Percentiles rank a stretch among this genome's conserved stretches.
phyloP scores from a whole-genome alignment of 2,329 filamentous ascomycete species.

The Aspergillus sp. region DNA sequence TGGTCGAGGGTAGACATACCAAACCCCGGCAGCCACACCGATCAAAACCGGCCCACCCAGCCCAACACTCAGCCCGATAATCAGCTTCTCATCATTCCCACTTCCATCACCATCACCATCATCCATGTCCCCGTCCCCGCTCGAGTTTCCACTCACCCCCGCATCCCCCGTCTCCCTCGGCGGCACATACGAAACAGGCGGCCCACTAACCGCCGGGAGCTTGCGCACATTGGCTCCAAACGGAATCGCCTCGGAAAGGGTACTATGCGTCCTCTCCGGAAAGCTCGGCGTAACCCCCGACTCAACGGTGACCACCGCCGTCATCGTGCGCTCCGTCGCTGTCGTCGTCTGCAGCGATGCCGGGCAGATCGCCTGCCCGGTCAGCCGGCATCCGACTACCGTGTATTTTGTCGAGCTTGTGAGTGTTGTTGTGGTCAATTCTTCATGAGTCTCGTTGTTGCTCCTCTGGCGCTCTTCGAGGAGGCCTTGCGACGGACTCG shows the following conservation, averaged over 20 bases:
- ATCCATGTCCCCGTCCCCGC: neutral
- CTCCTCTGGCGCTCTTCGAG: neutral
- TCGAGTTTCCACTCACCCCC: too few species aligned
- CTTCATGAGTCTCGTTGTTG: neutral
- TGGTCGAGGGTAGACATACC: neutral
- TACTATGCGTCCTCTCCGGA: constrained; percentile 1
- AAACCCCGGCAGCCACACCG: neutral
- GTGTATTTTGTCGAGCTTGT: constrained; percentile 11
- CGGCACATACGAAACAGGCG: constrained; percentile 9
- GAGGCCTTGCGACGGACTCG: too few species aligned
- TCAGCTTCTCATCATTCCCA: constrained; percentile 1
- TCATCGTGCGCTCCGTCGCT: neutral
- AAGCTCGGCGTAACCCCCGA: neutral
- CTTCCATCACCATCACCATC: neutral
- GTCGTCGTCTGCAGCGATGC: constrained; percentile 6
- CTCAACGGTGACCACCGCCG: constrained; percentile 7
- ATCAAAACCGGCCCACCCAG: constrained; percentile 3
- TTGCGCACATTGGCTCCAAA: constrained; percentile 4
- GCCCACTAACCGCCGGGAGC: neutral
- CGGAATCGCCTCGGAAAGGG: constrained; percentile 2
- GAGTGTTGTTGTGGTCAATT: neutral
- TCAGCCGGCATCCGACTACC: neutral
- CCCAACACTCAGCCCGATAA: constrained; percentile 15
- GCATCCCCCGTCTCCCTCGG: neutral
- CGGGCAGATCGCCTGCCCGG: constrained; percentile 9